A percentile compares a stretch with the other conserved stretches of the same genome.
These are phyloP conservation scores for Tuber microsphaerosporum DNA, from an alignment of 495 filamentous ascomycete genomes.

Conservation along the genomic window DNA sequence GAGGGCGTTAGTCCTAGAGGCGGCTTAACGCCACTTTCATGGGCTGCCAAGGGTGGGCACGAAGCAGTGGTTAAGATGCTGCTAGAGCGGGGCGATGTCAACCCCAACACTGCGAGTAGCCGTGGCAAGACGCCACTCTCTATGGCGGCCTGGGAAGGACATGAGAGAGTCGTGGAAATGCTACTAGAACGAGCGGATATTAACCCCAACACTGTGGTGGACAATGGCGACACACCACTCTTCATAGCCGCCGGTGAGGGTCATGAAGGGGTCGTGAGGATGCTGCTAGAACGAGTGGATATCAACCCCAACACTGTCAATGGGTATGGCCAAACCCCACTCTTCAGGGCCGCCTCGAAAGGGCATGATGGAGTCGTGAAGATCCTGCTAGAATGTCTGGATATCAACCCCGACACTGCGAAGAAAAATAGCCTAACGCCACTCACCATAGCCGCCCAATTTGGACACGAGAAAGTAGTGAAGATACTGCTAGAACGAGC, in stretches of 20 bases:
- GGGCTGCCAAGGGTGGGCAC: too few species aligned
- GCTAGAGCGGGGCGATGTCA: too few species aligned
- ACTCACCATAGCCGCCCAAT: background rate
- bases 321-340: background rate
- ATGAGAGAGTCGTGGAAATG: too few species aligned
- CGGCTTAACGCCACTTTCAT: too few species aligned
- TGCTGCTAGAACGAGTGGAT: background rate
- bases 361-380: background rate
- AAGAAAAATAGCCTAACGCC: background rate
- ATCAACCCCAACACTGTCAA: background rate
- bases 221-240: too few species aligned
- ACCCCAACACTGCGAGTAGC: too few species aligned
- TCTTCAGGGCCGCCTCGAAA: background rate
- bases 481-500: background rate
- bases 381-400: background rate
- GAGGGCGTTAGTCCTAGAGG: too few species aligned
- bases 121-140: too few species aligned
- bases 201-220: too few species aligned
- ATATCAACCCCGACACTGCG: background rate
- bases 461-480: background rate
- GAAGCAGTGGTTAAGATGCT: too few species aligned
- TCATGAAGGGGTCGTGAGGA: background rate
- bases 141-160: too few species aligned
- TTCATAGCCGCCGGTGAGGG: background rate
- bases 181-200: too few species aligned